These are phyloP conservation scores for Physocladia obscura DNA, from an alignment of 192 early-diverging fungal species.

Conservation along the genomic window DNA sequence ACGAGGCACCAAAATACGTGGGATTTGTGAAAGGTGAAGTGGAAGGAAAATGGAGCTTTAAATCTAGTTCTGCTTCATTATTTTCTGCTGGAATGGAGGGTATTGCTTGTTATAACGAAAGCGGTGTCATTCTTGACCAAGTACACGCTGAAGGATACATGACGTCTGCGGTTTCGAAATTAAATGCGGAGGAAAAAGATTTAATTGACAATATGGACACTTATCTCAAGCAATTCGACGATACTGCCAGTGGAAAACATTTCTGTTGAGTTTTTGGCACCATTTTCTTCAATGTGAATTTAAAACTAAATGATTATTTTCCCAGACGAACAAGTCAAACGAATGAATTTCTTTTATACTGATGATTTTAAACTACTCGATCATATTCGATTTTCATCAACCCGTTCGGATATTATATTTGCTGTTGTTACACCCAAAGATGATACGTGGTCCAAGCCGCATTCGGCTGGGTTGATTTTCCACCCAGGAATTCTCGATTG, in stretches of 20 bases:
- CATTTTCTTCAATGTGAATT: neutral
- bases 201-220: neutral
- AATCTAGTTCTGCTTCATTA: too few species aligned
- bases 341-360: too few species aligned
- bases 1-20: neutral
- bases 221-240: neutral
- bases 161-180: neutral
- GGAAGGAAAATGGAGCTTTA: too few species aligned
- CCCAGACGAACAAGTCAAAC: neutral
- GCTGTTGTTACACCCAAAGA: too few species aligned
- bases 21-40: neutral
- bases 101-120: neutral
- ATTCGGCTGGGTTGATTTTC: too few species aligned
- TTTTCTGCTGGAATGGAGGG: neutral
- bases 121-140: slow-evolving; percentile 12
- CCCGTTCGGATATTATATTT: too few species aligned
- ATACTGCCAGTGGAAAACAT: neutral
- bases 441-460: too few species aligned
- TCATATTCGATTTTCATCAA: too few species aligned
- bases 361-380: too few species aligned
- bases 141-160: slow-evolving; percentile 6
- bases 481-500: too few species aligned
- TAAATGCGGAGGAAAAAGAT: neutral
- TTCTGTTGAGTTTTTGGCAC: neutral
- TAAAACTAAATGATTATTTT: neutral